phyloP scores from a whole-genome alignment of 805 yeast genomes.

The Metschnikowia lunata region DNA sequence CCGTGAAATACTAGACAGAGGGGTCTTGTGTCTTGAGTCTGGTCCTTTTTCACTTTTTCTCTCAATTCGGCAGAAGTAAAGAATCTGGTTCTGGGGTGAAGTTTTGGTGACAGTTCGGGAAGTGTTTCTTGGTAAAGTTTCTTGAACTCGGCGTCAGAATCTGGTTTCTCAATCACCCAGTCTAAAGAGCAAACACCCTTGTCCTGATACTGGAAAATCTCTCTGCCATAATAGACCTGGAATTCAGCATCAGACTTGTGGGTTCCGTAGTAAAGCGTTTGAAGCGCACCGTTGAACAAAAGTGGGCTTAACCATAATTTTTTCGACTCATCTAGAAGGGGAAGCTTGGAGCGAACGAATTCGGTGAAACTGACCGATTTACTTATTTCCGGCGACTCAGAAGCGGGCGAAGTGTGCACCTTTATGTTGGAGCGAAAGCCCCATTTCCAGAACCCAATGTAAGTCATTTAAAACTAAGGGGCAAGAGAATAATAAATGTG shows the following conservation, averaged over 20 bases:
- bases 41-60: conserved; percentile 12
- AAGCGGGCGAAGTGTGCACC: conserved; percentile 21
- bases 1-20: conserved; percentile 70
- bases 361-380: conserved; percentile 9
- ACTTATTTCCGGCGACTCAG: conserved; percentile 13
- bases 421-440: conserved; percentile 35
- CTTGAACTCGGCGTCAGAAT: conserved; percentile 24
- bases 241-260: conserved; percentile 50
- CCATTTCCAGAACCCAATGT: conserved; percentile 26
- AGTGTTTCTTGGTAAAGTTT: conserved; percentile 25
- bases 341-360: conserved; percentile 13
- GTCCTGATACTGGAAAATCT: conserved; percentile 53
- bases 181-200: conserved; percentile 75
- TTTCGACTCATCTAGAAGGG: conserved; percentile 21
- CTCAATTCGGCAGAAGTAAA: conserved; percentile 44
- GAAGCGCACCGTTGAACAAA: conserved; percentile 68
- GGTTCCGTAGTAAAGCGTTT: conserved; percentile 65
- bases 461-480: conserved; percentile 1
- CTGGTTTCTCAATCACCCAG: conserved; percentile 48
- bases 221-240: conserved; percentile 69
- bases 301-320: conserved; percentile 58
- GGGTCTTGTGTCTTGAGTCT: conserved; percentile 42
- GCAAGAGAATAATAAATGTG: too few species aligned
- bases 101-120: conserved; percentile 32
- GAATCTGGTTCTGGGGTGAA: conserved; percentile 53